phyloP scores from a whole-genome alignment of 371 early-diverging fungal species.

The Nosema muscidifuracis region DNA sequence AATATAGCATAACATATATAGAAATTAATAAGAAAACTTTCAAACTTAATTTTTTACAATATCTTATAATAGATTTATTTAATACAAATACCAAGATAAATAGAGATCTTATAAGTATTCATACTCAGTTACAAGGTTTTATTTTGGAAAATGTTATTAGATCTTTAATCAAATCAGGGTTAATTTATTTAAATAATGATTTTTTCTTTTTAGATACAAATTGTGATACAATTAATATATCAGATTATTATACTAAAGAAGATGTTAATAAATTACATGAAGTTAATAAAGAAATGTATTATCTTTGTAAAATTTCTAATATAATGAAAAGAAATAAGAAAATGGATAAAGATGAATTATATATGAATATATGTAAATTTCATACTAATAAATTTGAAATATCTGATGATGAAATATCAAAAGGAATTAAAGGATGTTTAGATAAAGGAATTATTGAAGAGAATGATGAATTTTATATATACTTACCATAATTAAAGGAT shows the following conservation, averaged over 20 bases:
- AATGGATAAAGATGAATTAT: slow-evolving; percentile 1
- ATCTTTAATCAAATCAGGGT: background rate
- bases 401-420: background rate
- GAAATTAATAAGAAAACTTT: background rate
- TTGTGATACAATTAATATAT: background rate
- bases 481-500: slow-evolving; percentile 6
- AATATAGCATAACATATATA: slow-evolving; percentile 13
- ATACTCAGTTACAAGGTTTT: background rate
- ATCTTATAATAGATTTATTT: slow-evolving; percentile 15
- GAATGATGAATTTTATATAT: background rate
- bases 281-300: slow-evolving; percentile 16
- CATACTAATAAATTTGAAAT: slow-evolving; percentile 14
- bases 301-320: slow-evolving; percentile 22
- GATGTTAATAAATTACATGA: slow-evolving; percentile 4
- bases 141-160: background rate
- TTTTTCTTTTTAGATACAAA: background rate
- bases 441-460: slow-evolving; percentile 47
- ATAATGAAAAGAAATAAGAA: slow-evolving; percentile 27
- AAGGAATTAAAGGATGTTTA: slow-evolving; percentile 2
- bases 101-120: background rate
- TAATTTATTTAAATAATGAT: background rate
- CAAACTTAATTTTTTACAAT: slow-evolving; percentile 33
- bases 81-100: background rate
- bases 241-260: slow-evolving; percentile 23
- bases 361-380: background rate